Evolutionary conservation across 2,329 filamentous ascomycete genomes (phyloP).

Genomic region (Phyllosticta citriasiana): DNA sequence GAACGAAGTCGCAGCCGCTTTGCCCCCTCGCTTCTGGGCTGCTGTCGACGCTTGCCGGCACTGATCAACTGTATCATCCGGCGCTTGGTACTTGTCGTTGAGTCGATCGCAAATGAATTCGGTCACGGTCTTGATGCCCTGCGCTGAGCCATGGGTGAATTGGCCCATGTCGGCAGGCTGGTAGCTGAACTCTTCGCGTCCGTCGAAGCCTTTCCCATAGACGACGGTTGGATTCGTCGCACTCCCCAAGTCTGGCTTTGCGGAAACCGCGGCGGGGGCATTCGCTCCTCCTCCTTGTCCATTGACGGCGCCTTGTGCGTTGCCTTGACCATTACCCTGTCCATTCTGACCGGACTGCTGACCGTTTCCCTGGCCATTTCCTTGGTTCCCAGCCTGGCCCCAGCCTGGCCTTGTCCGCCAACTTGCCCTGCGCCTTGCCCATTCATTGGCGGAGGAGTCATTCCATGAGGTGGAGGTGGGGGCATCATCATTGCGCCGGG

Average conservation of each 20-base stretch:
- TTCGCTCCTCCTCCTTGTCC: not conserved
- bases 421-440: not conserved
- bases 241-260: constrained; percentile 31
- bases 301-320: not conserved
- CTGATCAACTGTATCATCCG: constrained; percentile 14
- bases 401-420: no score
- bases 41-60: constrained; percentile 18
- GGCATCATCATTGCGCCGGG: not conserved
- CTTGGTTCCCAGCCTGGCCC: no score
- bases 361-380: not conserved
- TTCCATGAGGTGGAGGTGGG: not conserved
- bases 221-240: constrained; percentile 41
- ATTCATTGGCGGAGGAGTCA: not conserved
- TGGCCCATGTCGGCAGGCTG: constrained; percentile 30
- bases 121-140: constrained; percentile 39
- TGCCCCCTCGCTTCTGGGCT: constrained; percentile 16
- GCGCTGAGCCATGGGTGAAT: constrained; percentile 46
- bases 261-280: not conserved
- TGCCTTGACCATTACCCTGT: not conserved
- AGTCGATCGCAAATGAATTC: constrained; percentile 40
- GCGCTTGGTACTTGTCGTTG: constrained; percentile 19
- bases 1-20: constrained; percentile 22
- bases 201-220: constrained; percentile 41
- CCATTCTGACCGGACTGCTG: not conserved
- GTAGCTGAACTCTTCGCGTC: constrained; percentile 36